These are phyloP conservation scores for Danielia oregonensis DNA, from an alignment of 805 yeast species.

Conservation along the genomic window DNA sequence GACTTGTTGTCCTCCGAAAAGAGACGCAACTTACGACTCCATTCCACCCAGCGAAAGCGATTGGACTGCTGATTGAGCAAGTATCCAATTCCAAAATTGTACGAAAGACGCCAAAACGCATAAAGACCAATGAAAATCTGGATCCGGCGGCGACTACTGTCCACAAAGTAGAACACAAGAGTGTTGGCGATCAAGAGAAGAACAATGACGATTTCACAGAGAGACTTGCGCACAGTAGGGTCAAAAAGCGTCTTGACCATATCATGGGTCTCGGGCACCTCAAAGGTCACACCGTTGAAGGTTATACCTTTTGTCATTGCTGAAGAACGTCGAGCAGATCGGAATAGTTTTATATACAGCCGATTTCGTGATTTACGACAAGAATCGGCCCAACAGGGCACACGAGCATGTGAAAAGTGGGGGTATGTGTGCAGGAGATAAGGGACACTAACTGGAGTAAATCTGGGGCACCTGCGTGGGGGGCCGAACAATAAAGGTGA, in stretches of 20 bases:
- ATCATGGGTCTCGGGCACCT: constrained; percentile 68
- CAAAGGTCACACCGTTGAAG: constrained; percentile 41
- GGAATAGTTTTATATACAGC: no score
- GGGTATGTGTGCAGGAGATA: no score
- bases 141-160: constrained; percentile 22
- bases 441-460: no score
- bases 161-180: constrained; percentile 27
- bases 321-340: no score
- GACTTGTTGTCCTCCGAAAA: constrained; percentile 34
- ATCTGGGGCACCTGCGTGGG: no score
- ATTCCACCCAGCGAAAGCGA: constrained; percentile 47
- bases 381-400: no score
- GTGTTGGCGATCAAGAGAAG: constrained; percentile 28
- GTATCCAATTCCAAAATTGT: constrained; percentile 78
- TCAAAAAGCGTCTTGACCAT: constrained; percentile 81
- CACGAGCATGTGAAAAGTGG: no score
- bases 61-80: constrained; percentile 65
- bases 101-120: constrained; percentile 69
- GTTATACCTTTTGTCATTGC: constrained; percentile 39
- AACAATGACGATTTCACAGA: constrained; percentile 60
- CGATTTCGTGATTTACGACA: no score
- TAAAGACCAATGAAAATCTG: constrained; percentile 51
- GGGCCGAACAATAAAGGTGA: no score
- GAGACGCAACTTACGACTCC: constrained; percentile 45
- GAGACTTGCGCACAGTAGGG: constrained; percentile 66